Evolutionary conservation across 768 basidiomycete genomes (phyloP).

Genomic region (Mycena vulgaris): DNA sequence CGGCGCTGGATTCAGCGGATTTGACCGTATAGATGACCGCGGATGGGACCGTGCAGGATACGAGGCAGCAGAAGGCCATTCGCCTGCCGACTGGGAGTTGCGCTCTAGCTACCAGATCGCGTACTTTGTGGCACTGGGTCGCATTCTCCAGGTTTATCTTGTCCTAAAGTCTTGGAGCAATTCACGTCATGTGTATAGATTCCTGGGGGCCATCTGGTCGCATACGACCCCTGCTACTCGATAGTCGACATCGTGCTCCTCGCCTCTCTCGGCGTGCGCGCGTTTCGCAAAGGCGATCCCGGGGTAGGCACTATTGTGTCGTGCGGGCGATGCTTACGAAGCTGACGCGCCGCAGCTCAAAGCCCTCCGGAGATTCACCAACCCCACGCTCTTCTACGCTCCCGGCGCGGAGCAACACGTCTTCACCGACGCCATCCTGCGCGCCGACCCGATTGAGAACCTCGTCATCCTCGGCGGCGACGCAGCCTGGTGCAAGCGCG

Average conservation of each 20-base stretch:
- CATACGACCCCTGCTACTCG: constrained; percentile 38
- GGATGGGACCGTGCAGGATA: constrained; percentile 37
- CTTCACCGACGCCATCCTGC: constrained; percentile 29
- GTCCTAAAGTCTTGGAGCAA: background rate
- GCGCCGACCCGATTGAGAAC: constrained; percentile 22
- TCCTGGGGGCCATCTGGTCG: constrained; percentile 29
- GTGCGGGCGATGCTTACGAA: background rate
- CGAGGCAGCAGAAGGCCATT: constrained; percentile 6
- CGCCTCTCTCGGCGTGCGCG: constrained; percentile 31
- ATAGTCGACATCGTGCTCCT: constrained; percentile 34
- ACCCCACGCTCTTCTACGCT: constrained; percentile 36
- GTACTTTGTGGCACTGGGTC: constrained; percentile 31
- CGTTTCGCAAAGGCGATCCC: constrained; percentile 25
- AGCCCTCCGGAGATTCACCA: constrained; percentile 27
- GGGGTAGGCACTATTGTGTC: constrained; percentile 1
- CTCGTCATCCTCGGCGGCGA: constrained; percentile 34
- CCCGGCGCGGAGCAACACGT: constrained; percentile 33
- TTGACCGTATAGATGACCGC: constrained; percentile 32
- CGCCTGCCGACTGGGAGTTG: constrained; percentile 20
- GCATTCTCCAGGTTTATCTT: constrained; percentile 33
- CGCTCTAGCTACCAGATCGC: constrained; percentile 33
- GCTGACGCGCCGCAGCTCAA: constrained; percentile 8
- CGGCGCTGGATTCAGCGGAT: constrained; percentile 37
- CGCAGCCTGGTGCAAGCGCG: constrained; percentile 22
- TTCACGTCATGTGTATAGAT: background rate